These are phyloP conservation scores for Astrephomene gubernaculifera DNA, from an alignment of 139 green algal species.

Conservation along the genomic window DNA sequence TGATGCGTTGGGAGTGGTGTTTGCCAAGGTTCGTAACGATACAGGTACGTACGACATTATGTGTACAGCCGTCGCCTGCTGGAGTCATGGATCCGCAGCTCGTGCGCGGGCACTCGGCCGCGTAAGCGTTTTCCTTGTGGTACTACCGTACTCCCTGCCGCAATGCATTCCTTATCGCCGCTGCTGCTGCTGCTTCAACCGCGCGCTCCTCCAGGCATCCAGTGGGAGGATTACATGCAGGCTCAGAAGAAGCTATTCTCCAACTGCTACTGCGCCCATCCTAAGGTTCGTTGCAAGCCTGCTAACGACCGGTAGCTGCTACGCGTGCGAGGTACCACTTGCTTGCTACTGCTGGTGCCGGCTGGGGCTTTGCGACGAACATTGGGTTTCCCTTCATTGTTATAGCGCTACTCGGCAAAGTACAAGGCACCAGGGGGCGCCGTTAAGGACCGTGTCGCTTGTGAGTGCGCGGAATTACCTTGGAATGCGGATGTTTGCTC, in stretches of 20 bases:
- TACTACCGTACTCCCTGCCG: background rate
- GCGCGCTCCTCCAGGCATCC: background rate
- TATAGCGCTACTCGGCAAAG: background rate
- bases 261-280: conserved; percentile 12
- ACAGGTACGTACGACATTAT: background rate
- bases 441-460: background rate
- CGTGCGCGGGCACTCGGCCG: background rate
- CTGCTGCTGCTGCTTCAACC: background rate
- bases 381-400: background rate
- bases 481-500: background rate
- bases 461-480: background rate
- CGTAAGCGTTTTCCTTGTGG: background rate
- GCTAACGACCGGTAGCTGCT: background rate
- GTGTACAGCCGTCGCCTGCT: background rate
- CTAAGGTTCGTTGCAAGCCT: background rate
- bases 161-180: no score
- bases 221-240: background rate
- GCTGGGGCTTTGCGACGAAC: background rate
- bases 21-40: conserved; percentile 5
- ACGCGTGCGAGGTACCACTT: no score
- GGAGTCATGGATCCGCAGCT: background rate
- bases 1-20: background rate
- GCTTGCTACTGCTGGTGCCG: no score
- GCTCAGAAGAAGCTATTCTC: background rate
- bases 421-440: background rate